Evolutionary conservation across 106 monocot species (phyloP).

Genomic region (Dioscorea alata): DNA sequence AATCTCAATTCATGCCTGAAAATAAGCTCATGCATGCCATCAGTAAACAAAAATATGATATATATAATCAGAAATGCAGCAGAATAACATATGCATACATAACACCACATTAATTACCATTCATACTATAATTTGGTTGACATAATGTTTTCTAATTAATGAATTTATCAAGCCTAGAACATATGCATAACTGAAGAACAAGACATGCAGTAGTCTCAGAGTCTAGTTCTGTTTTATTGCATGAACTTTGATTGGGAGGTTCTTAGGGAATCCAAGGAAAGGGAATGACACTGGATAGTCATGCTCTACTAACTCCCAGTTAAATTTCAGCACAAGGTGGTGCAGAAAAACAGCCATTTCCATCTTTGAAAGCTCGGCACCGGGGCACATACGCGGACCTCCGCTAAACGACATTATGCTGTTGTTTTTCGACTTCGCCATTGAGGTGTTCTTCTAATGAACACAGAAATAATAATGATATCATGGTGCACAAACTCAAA

Average conservation of each 20-base stretch:
- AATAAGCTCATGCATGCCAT: no score
- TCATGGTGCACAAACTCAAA: no score
- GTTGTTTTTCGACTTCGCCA: not conserved
- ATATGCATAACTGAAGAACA: no score
- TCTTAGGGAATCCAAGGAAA: constrained; percentile 9
- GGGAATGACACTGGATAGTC: constrained; percentile 10
- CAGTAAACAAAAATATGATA: no score
- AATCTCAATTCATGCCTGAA: no score
- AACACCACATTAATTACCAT: no score
- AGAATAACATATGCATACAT: no score
- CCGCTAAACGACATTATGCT: constrained; percentile 19
- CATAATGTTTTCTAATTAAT: no score
- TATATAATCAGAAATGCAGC: no score
- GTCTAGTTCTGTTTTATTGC: not conserved
- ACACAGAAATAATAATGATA: not conserved
- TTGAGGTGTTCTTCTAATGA: not conserved
- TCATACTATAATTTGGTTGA: no score
- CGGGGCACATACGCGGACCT: constrained; percentile 25
- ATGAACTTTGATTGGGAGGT: constrained; percentile 5
- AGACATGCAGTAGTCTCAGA: no score
- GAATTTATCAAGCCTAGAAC: no score
- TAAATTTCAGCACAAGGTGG: constrained; percentile 14
- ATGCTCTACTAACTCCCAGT: constrained; percentile 7
- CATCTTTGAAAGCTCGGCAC: constrained; percentile 21
- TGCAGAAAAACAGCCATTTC: constrained; percentile 29